Conservation (phyloP, 2,329 filamentous ascomycete genomes). For the Phialophora tarda region DNA sequence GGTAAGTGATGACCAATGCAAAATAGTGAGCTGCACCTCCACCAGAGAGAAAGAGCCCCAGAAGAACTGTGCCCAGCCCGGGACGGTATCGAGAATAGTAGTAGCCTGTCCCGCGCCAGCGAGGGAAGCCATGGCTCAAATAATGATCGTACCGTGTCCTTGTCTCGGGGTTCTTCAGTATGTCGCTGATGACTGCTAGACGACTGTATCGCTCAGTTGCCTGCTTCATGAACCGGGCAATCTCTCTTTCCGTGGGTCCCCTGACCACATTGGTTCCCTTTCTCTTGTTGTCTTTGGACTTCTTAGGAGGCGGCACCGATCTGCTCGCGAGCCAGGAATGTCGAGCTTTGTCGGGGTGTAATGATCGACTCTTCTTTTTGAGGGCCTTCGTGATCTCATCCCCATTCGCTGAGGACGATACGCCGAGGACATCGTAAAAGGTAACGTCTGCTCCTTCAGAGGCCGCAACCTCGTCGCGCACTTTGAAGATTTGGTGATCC, state of each 20-base stretch:
- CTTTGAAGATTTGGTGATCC: conserved; percentile 97
- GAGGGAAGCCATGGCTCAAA: conserved; percentile 87
- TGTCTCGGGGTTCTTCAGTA: conserved; percentile 75
- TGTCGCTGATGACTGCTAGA: conserved; percentile 80
- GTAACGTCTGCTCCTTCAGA: conserved; percentile 78
- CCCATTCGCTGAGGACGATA: conserved; percentile 72
- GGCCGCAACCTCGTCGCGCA: conserved; percentile 81
- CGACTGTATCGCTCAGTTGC: conserved; percentile 84
- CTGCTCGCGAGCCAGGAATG: conserved; percentile 77
- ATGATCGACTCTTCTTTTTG: conserved; percentile 78
- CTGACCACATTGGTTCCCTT: conserved; percentile 70
- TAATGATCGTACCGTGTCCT: conserved; percentile 94
- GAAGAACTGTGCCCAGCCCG: conserved; percentile 80
- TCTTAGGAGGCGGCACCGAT: conserved; percentile 60
- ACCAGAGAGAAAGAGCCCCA: conserved; percentile 79
- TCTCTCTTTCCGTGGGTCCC: conserved; percentile 72
- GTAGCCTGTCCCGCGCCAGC: conserved; percentile 97
- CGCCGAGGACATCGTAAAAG: conserved; percentile 92
- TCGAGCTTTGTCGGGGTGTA: conserved; percentile 96
- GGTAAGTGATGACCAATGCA: conserved; percentile 83
- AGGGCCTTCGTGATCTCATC: conserved; percentile 95
- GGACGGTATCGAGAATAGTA: conserved; percentile 92
- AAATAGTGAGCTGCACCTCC: conserved; percentile 89
- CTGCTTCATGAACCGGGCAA: conserved; percentile 77
- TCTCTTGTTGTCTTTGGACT: conserved; percentile 60